These are phyloP conservation scores for Niveomyces coronatus DNA, from an alignment of 2,329 filamentous ascomycete genomes.

Conservation along the genomic window DNA sequence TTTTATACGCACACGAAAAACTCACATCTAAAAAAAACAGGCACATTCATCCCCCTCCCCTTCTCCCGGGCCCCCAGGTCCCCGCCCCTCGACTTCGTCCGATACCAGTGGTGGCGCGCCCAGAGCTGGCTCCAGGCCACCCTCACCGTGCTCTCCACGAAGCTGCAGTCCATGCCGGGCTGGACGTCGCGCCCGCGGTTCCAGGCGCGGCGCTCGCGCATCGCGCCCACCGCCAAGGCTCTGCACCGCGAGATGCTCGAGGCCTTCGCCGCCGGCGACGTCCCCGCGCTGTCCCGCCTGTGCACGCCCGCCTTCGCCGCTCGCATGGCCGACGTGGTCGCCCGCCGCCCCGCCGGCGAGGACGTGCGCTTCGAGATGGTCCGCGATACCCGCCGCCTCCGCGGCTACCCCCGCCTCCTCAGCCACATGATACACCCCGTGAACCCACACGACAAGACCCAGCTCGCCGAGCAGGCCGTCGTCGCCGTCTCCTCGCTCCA, in stretches of 20 bases:
- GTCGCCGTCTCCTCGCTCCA: slow-evolving; percentile 50
- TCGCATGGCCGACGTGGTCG: slow-evolving; percentile 43
- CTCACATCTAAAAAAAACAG: slow-evolving; percentile 18
- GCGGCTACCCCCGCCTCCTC: slow-evolving; percentile 39
- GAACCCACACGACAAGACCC: slow-evolving; percentile 29
- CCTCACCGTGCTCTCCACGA: slow-evolving; percentile 25
- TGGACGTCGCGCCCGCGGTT: slow-evolving; percentile 32
- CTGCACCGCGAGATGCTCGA: slow-evolving; percentile 53
- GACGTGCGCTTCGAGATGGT: slow-evolving; percentile 45
- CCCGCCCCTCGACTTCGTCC: slow-evolving; percentile 19
- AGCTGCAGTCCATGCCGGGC: slow-evolving; percentile 35
- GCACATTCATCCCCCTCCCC: slow-evolving; percentile 37
- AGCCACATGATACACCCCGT: slow-evolving; percentile 43
- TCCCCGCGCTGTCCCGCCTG: slow-evolving; percentile 36
- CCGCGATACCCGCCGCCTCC: slow-evolving; percentile 31
- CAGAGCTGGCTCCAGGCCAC: slow-evolving; percentile 27
- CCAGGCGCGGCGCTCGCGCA: slow-evolving; percentile 29
- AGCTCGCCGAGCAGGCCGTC: slow-evolving; percentile 41
- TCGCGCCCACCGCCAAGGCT: slow-evolving; percentile 43
- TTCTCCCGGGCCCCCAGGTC: slow-evolving; percentile 23
- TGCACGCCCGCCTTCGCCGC: slow-evolving; percentile 43
- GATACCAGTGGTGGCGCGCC: slow-evolving; percentile 28
- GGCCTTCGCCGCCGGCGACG: slow-evolving; percentile 50
- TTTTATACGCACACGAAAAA: neutral
- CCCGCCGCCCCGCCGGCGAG: slow-evolving; percentile 35